phyloP scores from a whole-genome alignment of 768 basidiomycete genomes.

The Leccinum variicolor region DNA sequence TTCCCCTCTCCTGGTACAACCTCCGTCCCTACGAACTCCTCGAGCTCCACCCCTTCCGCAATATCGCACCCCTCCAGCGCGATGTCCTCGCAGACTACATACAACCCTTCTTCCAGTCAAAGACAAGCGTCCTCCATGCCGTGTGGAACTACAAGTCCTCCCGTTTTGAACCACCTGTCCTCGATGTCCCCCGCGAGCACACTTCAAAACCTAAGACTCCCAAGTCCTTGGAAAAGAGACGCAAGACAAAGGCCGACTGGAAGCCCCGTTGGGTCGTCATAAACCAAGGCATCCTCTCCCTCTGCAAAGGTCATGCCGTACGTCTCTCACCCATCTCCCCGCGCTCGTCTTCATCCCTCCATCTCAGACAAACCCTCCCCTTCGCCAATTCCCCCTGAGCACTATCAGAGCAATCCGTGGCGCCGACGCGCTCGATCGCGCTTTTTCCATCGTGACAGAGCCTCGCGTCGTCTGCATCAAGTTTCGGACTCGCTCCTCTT shows the following conservation, averaged over 20 bases:
- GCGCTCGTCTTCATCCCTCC: neutral
- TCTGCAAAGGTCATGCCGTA: slow-evolving; percentile 55
- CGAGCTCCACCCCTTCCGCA: slow-evolving; percentile 54
- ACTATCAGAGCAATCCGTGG: slow-evolving; percentile 43
- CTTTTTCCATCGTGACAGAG: slow-evolving; percentile 20
- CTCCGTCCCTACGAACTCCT: slow-evolving; percentile 63
- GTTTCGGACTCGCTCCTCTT: slow-evolving; percentile 23
- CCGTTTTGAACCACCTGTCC: slow-evolving; percentile 24
- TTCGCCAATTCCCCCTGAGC: slow-evolving; percentile 39
- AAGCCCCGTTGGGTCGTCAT: slow-evolving; percentile 61
- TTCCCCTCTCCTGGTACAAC: slow-evolving; percentile 53
- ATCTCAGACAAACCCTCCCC: slow-evolving; percentile 37
- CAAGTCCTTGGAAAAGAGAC: slow-evolving; percentile 21
- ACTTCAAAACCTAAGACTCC: slow-evolving; percentile 12
- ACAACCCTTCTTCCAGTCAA: slow-evolving; percentile 58
- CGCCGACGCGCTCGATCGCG: slow-evolving; percentile 38
- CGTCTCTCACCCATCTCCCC: slow-evolving; percentile 15
- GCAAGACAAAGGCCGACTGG: slow-evolving; percentile 53
- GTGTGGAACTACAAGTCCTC: slow-evolving; percentile 31
- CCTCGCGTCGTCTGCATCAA: slow-evolving; percentile 41
- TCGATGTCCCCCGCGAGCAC: neutral
- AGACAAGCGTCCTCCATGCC: slow-evolving; percentile 49
- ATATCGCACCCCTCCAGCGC: slow-evolving; percentile 43
- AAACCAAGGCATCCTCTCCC: slow-evolving; percentile 48
- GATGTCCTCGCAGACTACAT: slow-evolving; percentile 41